Evolutionary conservation across 208 protist genomes (phyloP).

Genomic region (Acanthamoeba triangularis): DNA sequence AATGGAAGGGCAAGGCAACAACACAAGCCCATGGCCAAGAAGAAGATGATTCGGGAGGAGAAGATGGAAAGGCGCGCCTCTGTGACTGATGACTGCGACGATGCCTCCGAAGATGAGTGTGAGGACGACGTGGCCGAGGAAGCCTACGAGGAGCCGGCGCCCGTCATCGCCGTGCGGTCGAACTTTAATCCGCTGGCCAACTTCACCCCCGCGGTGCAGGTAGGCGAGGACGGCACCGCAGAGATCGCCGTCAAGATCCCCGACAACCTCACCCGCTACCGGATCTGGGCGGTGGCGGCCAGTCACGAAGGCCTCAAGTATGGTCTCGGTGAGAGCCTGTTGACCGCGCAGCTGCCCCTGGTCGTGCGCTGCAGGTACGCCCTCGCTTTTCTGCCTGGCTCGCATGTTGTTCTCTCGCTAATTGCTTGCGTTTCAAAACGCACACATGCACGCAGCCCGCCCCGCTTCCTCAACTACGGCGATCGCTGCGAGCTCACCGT

Average conservation of each 20-base stretch:
- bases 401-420: not conserved
- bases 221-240: slow-evolving; percentile 20
- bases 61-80: not conserved
- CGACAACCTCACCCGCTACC: slow-evolving; percentile 76
- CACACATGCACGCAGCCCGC: not conserved
- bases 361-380: slow-evolving; percentile 74
- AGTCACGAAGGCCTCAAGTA: slow-evolving; percentile 60
- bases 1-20: not conserved
- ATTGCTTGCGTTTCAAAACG: not conserved
- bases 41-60: not conserved
- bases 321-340: slow-evolving; percentile 62
- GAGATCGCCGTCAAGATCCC: slow-evolving; percentile 57
- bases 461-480: slow-evolving; percentile 77
- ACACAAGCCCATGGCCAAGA: not conserved
- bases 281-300: slow-evolving; percentile 73
- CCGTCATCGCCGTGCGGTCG: slow-evolving; percentile 62
- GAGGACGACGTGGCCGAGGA: not conserved
- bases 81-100: not conserved
- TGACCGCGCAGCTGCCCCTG: slow-evolving; percentile 69
- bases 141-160: slow-evolving; percentile 5
- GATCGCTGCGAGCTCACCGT: slow-evolving; percentile 58
- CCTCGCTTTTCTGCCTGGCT: not conserved
- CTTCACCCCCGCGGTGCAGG: slow-evolving; percentile 30
- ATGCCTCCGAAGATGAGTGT: not conserved
- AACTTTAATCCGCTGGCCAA: slow-evolving; percentile 75